Conservation (phyloP, 345 rosid genomes). For the Anastatica hierochuntica region DNA sequence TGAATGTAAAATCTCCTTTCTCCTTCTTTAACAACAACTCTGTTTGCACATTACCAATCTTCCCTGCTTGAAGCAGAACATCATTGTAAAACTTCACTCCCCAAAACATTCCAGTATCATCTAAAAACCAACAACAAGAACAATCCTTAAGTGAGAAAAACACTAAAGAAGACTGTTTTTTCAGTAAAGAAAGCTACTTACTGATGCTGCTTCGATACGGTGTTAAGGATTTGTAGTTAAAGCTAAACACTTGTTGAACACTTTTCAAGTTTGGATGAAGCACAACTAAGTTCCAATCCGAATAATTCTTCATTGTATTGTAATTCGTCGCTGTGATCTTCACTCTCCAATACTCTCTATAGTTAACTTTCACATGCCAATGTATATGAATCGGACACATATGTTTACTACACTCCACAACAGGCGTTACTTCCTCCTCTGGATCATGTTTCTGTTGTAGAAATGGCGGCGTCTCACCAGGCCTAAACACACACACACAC, state of each 20-base stretch:
- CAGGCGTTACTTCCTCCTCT: conserved; percentile 23
- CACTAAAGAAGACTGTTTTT: too few relatives aligned
- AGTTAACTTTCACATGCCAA: conserved; percentile 88
- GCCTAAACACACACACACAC: too few relatives aligned
- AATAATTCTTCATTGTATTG: conserved; percentile 54
- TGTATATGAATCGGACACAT: conserved; percentile 74
- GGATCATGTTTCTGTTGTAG: conserved; percentile 38
- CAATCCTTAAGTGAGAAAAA: too few relatives aligned
- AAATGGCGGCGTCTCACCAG: conserved; percentile 30
- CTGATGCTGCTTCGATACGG: conserved; percentile 37
- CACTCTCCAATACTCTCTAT: conserved; percentile 67
- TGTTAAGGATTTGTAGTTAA: conserved; percentile 54
- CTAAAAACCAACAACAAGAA: conserved; percentile 30
- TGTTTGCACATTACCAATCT: conserved; percentile 53
- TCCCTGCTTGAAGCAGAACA: conserved; percentile 53
- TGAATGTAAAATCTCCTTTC: conserved; percentile 38
- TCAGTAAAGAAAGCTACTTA: too few relatives aligned
- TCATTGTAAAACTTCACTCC: conserved; percentile 68
- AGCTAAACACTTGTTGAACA: conserved; percentile 57
- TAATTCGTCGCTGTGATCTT: conserved; percentile 57
- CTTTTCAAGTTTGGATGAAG: conserved; percentile 63
- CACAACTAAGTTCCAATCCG: conserved; percentile 72
- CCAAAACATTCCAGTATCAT: conserved; percentile 82
- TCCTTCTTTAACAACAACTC: conserved; percentile 67
- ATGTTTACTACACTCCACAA: conserved; percentile 54